phyloP scores from a whole-genome alignment of 2,329 filamentous ascomycete genomes.

The Onygenales sp. region DNA sequence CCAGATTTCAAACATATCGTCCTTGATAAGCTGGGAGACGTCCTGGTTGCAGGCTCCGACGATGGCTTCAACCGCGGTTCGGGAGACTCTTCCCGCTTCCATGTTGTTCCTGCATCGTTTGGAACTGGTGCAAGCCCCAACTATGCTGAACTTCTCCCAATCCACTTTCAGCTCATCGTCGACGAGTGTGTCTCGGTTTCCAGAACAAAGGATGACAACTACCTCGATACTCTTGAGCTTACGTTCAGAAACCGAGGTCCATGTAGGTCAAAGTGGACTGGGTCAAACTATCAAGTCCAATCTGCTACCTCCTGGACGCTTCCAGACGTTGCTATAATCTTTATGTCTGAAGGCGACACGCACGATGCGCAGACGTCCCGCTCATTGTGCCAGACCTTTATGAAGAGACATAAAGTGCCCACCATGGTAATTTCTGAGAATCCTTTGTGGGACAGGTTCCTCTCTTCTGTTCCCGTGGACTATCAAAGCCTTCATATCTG shows the following conservation, averaged over 20 bases:
- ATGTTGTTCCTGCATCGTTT: constrained; percentile 40
- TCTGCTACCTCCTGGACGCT: constrained; percentile 32
- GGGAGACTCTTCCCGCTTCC: constrained; percentile 35
- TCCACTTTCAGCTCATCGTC: constrained; percentile 38
- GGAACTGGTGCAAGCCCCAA: constrained; percentile 35
- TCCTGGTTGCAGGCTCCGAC: constrained; percentile 32
- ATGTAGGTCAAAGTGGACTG: constrained; percentile 29
- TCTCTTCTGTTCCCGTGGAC: constrained; percentile 26
- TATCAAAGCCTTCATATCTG: constrained; percentile 34
- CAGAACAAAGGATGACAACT: constrained; percentile 15
- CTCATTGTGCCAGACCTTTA: constrained; percentile 28
- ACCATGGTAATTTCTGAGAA: constrained; percentile 36
- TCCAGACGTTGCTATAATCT: constrained; percentile 39
- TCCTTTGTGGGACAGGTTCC: constrained; percentile 29
- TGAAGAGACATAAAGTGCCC: constrained; percentile 35
- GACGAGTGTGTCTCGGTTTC: constrained; percentile 35
- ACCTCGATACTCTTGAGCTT: constrained; percentile 25
- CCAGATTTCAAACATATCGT: constrained; percentile 30
- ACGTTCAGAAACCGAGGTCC: constrained; percentile 30
- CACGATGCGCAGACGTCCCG: constrained; percentile 19
- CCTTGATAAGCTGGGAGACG: constrained; percentile 39
- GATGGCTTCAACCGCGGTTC: constrained; percentile 24
- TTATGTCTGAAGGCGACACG: constrained; percentile 29
- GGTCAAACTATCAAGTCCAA: constrained; percentile 27
- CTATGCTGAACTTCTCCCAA: constrained; percentile 40